A percentile compares a stretch with the other conserved stretches of the same genome.
phyloP scores from a whole-genome alignment of 495 filamentous ascomycete species.

The Penicillium psychrofluorescens region DNA sequence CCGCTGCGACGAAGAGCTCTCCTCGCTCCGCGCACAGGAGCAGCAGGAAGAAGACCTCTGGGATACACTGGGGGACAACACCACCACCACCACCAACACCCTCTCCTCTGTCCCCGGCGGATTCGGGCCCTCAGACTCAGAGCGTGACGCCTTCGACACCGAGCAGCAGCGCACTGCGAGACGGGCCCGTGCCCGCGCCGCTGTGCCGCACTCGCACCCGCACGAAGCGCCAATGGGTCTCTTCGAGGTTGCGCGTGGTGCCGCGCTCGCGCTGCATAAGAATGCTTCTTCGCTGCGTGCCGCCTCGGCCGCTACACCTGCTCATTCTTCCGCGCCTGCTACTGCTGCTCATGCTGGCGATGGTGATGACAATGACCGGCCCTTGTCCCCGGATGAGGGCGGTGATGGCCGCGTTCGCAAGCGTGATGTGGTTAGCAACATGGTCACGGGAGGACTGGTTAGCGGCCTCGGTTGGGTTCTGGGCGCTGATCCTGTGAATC shows the following conservation, averaged over 20 bases:
- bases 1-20: constrained; percentile 80
- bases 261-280: constrained; percentile 64
- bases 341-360: constrained; percentile 12
- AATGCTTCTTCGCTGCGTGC: constrained; percentile 50
- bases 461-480: constrained; percentile 84
- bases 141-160: constrained; percentile 39
- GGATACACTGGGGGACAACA: constrained; percentile 56
- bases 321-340: neutral
- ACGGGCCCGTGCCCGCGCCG: constrained; percentile 30
- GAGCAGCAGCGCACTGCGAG: constrained; percentile 27
- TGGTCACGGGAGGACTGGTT: constrained; percentile 64
- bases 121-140: constrained; percentile 45
- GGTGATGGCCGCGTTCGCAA: constrained; percentile 54
- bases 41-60: constrained; percentile 66
- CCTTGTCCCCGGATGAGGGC: constrained; percentile 13
- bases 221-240: constrained; percentile 89
- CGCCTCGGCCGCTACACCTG: constrained; percentile 4
- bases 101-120: constrained; percentile 55
- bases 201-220: constrained; percentile 22
- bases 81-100: neutral
- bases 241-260: constrained; percentile 84
- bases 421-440: constrained; percentile 72
- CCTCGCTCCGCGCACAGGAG: constrained; percentile 59
- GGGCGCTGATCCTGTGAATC: constrained; percentile 55
- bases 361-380: constrained; percentile 15